Evolutionary conservation across 2,329 filamentous ascomycete genomes (phyloP).

Genomic region (Diaporthe citri): DNA sequence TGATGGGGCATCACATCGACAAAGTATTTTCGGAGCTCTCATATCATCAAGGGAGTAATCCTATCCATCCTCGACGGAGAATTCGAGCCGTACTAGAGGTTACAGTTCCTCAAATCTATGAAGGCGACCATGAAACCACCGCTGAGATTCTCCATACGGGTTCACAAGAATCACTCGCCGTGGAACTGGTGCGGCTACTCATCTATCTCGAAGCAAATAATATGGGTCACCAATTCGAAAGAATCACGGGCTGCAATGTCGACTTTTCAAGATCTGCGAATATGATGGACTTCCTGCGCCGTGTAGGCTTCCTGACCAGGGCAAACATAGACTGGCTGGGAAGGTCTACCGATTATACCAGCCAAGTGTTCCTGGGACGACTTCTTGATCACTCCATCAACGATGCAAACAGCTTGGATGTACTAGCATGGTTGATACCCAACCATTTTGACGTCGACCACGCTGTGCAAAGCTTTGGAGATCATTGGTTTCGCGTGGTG

Average conservation of each 20-base stretch:
- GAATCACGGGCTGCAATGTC: fast-evolving
- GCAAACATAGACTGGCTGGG: not conserved
- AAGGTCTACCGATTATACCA: not conserved
- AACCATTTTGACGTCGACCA: not conserved
- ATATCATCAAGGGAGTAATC: too few species aligned
- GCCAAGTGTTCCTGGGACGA: not conserved
- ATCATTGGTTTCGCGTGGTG: too few species aligned
- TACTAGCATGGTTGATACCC: not conserved
- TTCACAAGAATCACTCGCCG: not conserved
- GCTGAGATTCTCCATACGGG: not conserved
- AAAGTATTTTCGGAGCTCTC: too few species aligned
- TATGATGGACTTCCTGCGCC: not conserved
- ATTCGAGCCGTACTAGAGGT: not conserved
- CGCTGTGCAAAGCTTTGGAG: too few species aligned
- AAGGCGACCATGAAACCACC: constrained; percentile 10
- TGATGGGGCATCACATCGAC: too few species aligned
- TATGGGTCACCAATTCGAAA: fast-evolving
- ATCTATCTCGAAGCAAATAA: not conserved
- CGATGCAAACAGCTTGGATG: not conserved
- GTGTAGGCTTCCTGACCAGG: not conserved
- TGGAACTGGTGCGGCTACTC: not conserved
- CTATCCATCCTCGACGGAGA: not conserved
- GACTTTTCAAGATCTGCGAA: fast-evolving
- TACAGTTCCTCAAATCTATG: not conserved
- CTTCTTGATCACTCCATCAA: not conserved